phyloP scores from a whole-genome alignment of 2,329 filamentous ascomycete species.

The Penicillium sclerotigenum region DNA sequence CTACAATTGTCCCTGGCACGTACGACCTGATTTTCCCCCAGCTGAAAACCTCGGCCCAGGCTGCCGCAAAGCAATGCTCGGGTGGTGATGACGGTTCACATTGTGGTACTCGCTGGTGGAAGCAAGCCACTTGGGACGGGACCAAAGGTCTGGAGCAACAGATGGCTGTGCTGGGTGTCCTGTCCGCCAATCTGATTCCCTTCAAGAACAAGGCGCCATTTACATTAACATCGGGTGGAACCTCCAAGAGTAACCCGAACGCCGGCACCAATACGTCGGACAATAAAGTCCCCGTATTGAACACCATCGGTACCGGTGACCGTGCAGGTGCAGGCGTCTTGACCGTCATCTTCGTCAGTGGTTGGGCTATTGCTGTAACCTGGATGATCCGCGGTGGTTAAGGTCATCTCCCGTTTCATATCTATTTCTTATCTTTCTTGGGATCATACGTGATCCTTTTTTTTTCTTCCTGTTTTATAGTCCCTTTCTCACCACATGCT shows the following conservation, averaged over 20 bases:
- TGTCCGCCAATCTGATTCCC: conserved; percentile 31
- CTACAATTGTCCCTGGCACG: conserved; percentile 61
- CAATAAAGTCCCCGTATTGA: conserved; percentile 7
- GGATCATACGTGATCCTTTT: conserved; percentile 7
- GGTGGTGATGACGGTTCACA: conserved; percentile 56
- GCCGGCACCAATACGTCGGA: conserved; percentile 35
- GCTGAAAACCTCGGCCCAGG: conserved; percentile 57
- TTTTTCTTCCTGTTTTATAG: conserved; percentile 17
- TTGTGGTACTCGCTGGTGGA: conserved; percentile 49
- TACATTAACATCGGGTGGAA: conserved; percentile 56
- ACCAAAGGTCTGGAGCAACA: conserved; percentile 40
- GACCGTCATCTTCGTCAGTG: conserved; percentile 30
- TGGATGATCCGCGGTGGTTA: conserved; percentile 33
- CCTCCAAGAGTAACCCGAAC: conserved; percentile 48
- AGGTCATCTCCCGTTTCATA: not conserved
- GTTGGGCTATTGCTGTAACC: conserved; percentile 28
- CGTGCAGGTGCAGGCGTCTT: conserved; percentile 38
- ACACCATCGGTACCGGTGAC: conserved; percentile 34
- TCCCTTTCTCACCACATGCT: conserved; percentile 7
- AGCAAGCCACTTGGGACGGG: conserved; percentile 34
- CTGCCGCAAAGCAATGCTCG: conserved; percentile 62
- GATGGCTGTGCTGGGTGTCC: conserved; percentile 41
- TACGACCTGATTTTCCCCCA: conserved; percentile 55
- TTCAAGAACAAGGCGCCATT: conserved; percentile 37
- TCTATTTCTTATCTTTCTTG: conserved; percentile 1